Conservation (phyloP, 345 rosid species). For the rapeseed (Brassica napus) region Da-Ae NC_063449.1:38271001-38271500, state of each 20-base stretch:
- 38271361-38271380: neutral
- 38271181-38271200: slow-evolving; percentile 10
- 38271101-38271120: too few relatives aligned
- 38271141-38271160: neutral
- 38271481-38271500: slow-evolving; percentile 36
- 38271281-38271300: slow-evolving; percentile 89
- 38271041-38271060: neutral
- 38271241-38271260: slow-evolving; percentile 63
- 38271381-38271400: neutral
- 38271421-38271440: slow-evolving; percentile 78
- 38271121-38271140: too few relatives aligned
- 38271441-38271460: slow-evolving; percentile 61
- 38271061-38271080: too few relatives aligned
- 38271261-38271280: slow-evolving; percentile 88
- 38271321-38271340: slow-evolving; percentile 82
- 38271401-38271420: slow-evolving; percentile 50
- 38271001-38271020: neutral
- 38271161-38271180: neutral
- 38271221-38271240: neutral
- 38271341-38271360: slow-evolving; percentile 4
- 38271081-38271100: too few relatives aligned
- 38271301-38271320: slow-evolving; percentile 94
- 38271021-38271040: neutral
- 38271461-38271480: slow-evolving; percentile 53
- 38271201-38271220: neutral